Evolutionary conservation across 495 filamentous ascomycete genomes (phyloP).

Genomic region (Podospora tetraspora): DNA sequence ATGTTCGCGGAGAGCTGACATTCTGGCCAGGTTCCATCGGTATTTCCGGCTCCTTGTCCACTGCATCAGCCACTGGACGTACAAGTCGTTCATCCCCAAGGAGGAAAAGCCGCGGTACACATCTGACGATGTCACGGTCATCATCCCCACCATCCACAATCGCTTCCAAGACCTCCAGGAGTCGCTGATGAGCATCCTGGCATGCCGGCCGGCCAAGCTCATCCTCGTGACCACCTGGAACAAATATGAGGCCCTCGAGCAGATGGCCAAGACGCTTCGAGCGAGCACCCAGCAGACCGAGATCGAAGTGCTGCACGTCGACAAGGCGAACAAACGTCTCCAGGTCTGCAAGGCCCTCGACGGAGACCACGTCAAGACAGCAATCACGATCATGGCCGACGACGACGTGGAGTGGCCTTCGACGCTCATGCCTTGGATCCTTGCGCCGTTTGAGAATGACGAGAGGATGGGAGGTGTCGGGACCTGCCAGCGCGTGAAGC

Average conservation of each 20-base stretch:
- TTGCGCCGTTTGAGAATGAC: slow-evolving; percentile 76
- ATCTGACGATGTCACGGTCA: slow-evolving; percentile 50
- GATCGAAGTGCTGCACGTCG: slow-evolving; percentile 41
- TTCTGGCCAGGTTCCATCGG: slow-evolving; percentile 38
- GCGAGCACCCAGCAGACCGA: slow-evolving; percentile 19
- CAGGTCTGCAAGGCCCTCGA: slow-evolving; percentile 80
- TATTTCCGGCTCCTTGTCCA: slow-evolving; percentile 52
- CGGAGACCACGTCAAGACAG: slow-evolving; percentile 55
- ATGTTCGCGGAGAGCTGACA: slow-evolving; percentile 16
- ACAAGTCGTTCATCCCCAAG: slow-evolving; percentile 41
- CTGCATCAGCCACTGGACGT: slow-evolving; percentile 46
- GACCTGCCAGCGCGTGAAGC: slow-evolving; percentile 72
- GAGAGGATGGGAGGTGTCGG: slow-evolving; percentile 72
- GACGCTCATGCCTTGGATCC: slow-evolving; percentile 72
- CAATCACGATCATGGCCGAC: slow-evolving; percentile 76
- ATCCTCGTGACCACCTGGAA: slow-evolving; percentile 52
- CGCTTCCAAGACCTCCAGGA: slow-evolving; percentile 47
- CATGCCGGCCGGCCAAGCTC: slow-evolving; percentile 47
- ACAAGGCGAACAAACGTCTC: slow-evolving; percentile 66
- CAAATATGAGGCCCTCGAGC: slow-evolving; percentile 42
- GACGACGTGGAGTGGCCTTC: slow-evolving; percentile 83
- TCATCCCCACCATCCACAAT: slow-evolving; percentile 54
- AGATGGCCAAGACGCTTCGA: slow-evolving; percentile 40
- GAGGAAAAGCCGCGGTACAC: slow-evolving; percentile 41
- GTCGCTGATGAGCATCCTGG: slow-evolving; percentile 50